Evolutionary conservation across 1,284 basidiomycete genomes (phyloP), one percentile per base, ranked within the genome.

Genomic region (Exobasidium rhododendri): DNA sequence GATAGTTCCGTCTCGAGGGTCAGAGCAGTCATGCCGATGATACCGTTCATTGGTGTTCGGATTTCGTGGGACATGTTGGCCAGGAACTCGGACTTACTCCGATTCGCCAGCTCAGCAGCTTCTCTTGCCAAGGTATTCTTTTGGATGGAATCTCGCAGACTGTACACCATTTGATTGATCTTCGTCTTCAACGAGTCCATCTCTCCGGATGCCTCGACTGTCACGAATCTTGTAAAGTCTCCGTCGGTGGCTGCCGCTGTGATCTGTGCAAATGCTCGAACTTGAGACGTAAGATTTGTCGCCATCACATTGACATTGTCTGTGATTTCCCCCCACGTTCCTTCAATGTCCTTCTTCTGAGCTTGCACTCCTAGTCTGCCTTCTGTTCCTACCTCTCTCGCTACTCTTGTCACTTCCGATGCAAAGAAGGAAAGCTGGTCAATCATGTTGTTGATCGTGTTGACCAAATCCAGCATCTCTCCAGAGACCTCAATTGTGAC

Each of bases 141-240:
- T 85, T 98, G 96, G 65, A 99, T 96, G 70, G 87, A 89, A 81
- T 98, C 94, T 56, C 96, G 86, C 80, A 98, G 85, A 80, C 94
- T 94, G 84, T 93, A 97, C 64, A 98, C 92, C 94, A 97, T 97
- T 81, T 96, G 92, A 79, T 96, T 94, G 83, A 96, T 96, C 83
- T 97, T 96, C 4, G 92, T 97, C 85, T 98, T 98, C 82, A 99
- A 86, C 65, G 91, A 94, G 82, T 98, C 94, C 96, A 98, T 97
- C 82, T 98, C 96, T 61, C 96, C 96, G 61, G 88, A 90, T 0
- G 94, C 96, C 78, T 98, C 94, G 78, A 99, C 94, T 17, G 96
- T 98, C 83, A 98, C 97, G 84, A 98, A 98, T 22, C 94, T 87
- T 22, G 92, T 94, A 82, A 97, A 98, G 83, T 99, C 96, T 65